Conservation (phyloP, 2,329 filamentous ascomycete species). For the Ascochyta clinopodiicola region DNA sequence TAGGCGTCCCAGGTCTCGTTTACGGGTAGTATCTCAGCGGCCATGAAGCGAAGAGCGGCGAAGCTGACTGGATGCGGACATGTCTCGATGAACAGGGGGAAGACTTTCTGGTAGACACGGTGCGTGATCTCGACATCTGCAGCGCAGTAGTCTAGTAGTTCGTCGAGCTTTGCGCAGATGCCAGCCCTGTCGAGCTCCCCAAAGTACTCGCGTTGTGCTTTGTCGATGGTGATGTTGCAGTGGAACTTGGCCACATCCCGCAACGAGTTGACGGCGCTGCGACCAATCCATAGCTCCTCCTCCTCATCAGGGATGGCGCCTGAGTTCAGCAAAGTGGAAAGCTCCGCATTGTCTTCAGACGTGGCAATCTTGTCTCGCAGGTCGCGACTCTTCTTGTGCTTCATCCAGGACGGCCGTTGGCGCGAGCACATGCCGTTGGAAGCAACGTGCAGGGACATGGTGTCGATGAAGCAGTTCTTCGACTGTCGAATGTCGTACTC, state of each 20-base stretch:
- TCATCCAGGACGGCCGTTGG: slow-evolving; percentile 97
- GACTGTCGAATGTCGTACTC: slow-evolving; percentile 88
- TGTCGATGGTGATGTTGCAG: slow-evolving; percentile 89
- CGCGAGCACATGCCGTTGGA: slow-evolving; percentile 99
- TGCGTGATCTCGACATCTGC: slow-evolving; percentile 94
- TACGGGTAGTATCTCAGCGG: slow-evolving; percentile 89
- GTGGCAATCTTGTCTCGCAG: slow-evolving; percentile 78
- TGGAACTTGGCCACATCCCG: slow-evolving; percentile 97
- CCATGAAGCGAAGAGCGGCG: slow-evolving; percentile 89
- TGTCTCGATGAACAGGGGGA: slow-evolving; percentile 84
- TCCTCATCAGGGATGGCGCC: slow-evolving; percentile 78
- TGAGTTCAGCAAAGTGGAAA: slow-evolving; percentile 73
- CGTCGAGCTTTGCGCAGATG: slow-evolving; percentile 74
- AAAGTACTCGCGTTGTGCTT: slow-evolving; percentile 84
- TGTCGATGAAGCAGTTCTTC: slow-evolving; percentile 88
- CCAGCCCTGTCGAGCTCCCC: slow-evolving; percentile 77
- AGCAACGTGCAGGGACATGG: slow-evolving; percentile 97
- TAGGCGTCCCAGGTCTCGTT: slow-evolving; percentile 89
- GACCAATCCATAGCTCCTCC: slow-evolving; percentile 92
- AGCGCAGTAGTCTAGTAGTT: slow-evolving; percentile 91
- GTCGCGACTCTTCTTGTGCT: slow-evolving; percentile 89
- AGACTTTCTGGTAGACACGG: slow-evolving; percentile 90
- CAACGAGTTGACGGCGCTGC: slow-evolving; percentile 93
- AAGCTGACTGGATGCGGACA: slow-evolving; percentile 98
- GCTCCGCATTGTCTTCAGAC: slow-evolving; percentile 72